phyloP scores from a whole-genome alignment of 805 yeast genomes.

The Metschnikowia cubensis region DNA sequence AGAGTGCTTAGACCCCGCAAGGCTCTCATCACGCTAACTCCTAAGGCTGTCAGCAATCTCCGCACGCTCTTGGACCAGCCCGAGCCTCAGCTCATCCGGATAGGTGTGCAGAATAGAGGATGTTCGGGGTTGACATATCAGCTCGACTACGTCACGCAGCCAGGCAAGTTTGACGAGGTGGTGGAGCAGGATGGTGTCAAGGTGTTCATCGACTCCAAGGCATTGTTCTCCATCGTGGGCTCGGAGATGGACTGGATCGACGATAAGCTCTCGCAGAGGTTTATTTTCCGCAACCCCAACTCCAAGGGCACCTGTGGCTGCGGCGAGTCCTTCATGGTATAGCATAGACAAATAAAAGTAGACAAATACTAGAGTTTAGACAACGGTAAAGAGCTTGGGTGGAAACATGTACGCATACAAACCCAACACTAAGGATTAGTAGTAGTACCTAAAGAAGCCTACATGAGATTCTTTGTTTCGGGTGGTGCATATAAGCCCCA shows the following conservation, averaged over 20 bases:
- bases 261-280: constrained; percentile 82
- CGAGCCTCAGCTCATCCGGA: constrained; percentile 80
- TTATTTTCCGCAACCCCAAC: constrained; percentile 92
- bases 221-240: constrained; percentile 91
- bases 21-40: constrained; percentile 79
- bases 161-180: constrained; percentile 94
- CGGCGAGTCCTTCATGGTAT: constrained; percentile 96
- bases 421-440: too few relatives aligned
- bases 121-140: constrained; percentile 94
- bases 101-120: constrained; percentile 94
- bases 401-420: too few relatives aligned
- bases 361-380: not conserved
- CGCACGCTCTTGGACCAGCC: constrained; percentile 68
- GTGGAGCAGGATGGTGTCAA: constrained; percentile 92
- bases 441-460: too few relatives aligned
- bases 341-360: not conserved
- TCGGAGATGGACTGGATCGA: constrained; percentile 99
- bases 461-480: too few relatives aligned
- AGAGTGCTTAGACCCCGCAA: constrained; percentile 80
- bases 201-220: constrained; percentile 92
- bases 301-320: constrained; percentile 98
- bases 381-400: too few relatives aligned
- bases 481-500: too few relatives aligned
- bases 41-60: constrained; percentile 72
- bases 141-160: constrained; percentile 80